Base-by-base conservation (phyloP, 192 early-diverging fungal species). In the Linnemannia zychae region DNA sequence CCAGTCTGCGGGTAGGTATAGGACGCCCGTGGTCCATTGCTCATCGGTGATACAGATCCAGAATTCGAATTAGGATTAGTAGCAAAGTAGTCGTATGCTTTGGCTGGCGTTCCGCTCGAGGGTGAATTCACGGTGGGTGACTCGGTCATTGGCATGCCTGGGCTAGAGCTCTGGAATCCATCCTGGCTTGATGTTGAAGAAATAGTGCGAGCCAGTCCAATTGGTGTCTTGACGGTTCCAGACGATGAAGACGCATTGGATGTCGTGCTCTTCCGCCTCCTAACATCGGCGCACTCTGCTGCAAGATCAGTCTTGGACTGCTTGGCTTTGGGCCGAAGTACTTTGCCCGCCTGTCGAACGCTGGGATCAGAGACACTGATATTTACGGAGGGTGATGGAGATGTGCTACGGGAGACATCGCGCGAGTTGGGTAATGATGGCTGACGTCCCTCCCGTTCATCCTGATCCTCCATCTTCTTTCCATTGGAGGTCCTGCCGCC, bases 171-270 rank as follows among this genome's bases (percentile, higher is more conserved):
- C 18, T 76, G 67, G 66, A 78, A 79, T 50, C 83, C 83, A 67
- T 85, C 83, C 70, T 85, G 83, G 16, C 83, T 85, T 16, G 83
- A 85, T 15, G 83, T 79, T 9, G 83, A 75, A 1, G 83, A 85
- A 7, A 79, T 67, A 15, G 83, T 85, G 6, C 83, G 50, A 16
- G 83, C 77, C 4, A 85, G 44, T 20, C 74, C 76, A 5, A 84
- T 60, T 1, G 77, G 36, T n/a, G 77, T 75, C 36, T 49, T 57
- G 37, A 65, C 37, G 2, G 60, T 67, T 34, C 69, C 60, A 7
- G 83, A 77, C 1, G 80, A 84, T 16, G 81, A 69, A 34, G 72
- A 74, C 17, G 69, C 72, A 53, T 74, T 85, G 24, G 83, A 76
- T 0, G 74, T 53, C 11, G 77, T 79, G 38, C 83, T 85, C 63